These are phyloP conservation scores for Daldinia grandis DNA, from an alignment of 495 filamentous ascomycete species.

Conservation along the genomic window DNA sequence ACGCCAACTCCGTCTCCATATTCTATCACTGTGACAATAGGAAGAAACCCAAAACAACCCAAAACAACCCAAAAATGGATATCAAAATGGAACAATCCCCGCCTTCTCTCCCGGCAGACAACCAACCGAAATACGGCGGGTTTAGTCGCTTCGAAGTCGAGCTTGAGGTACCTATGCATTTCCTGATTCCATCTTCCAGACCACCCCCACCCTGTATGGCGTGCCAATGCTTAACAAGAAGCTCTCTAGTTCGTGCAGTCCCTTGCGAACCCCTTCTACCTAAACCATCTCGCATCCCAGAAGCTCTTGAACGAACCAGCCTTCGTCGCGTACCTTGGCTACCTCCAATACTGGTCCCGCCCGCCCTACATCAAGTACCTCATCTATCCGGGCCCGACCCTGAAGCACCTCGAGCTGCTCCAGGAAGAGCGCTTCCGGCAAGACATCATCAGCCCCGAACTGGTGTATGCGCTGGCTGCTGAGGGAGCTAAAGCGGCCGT, in stretches of 20 bases:
- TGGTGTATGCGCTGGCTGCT: conserved; percentile 68
- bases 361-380: conserved; percentile 87
- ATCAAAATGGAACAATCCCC: conserved; percentile 41
- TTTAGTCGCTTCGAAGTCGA: conserved; percentile 78
- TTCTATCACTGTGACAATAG: neutral
- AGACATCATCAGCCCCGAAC: conserved; percentile 79
- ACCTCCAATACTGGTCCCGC: conserved; percentile 83
- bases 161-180: conserved; percentile 63
- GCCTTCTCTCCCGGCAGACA: conserved; percentile 34
- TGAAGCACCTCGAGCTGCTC: conserved; percentile 81
- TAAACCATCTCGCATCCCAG: conserved; percentile 80
- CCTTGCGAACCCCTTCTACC: conserved; percentile 84
- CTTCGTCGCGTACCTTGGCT: conserved; percentile 82
- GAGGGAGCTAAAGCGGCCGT: conserved; percentile 62
- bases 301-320: conserved; percentile 67
- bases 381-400: conserved; percentile 81
- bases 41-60: neutral
- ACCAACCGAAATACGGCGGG: conserved; percentile 66
- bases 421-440: conserved; percentile 84
- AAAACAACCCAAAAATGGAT: conserved; percentile 19
- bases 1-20: neutral
- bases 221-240: conserved; percentile 36
- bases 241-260: conserved; percentile 76
- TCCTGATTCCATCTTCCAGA: neutral
- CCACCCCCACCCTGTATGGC: neutral